Evolutionary conservation across 208 protist genomes (phyloP), one percentile per base, ranked within the genome.

Genomic region (Leishmania martiniquensis): DNA sequence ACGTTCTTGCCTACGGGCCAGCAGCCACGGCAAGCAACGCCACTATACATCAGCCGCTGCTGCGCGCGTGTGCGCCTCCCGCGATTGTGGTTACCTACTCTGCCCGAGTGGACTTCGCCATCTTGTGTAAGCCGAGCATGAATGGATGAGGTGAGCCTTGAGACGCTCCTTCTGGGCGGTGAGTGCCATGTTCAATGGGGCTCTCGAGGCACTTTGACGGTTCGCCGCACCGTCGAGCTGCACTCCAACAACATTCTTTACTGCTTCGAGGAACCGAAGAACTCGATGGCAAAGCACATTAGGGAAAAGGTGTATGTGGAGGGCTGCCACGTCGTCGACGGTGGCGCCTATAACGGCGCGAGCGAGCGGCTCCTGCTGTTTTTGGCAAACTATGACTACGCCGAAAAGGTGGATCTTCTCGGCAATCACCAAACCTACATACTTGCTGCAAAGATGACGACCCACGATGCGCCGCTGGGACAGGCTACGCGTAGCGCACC

Each of bases 221-320:
- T 82, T 15, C 54, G 45, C 45, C 88, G 91, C 67, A 93, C 87
- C 12, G 78, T 91, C 20, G 91, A 93, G 72, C 77, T 93, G 22
- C 88, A 95, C 80, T 74, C 76, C 25, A 86, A 90, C 72, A 72
- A 85, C 57, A 77, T 89, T 17, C 69, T 93, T 6, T 95, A 93
- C 82, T 87, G 80, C 63, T 91, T 91, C 67, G 83, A 90, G n/a
- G 88, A 93, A 71, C 88, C 85, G 29, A 78, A 77, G 52, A 76
- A 84, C 39, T 93, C 91, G 4, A 88, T 93, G 89, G 86, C 87
- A 54, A 93, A 93, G 76, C 82, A 86, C 73, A 63, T 87, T 37
- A 63, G 81, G 20, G 87, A 91, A 68, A 85, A 91, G 76, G 59
- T 93, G 51, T 92, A 87, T 74, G 45, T 91, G 7, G 75, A 89